phyloP scores from a whole-genome alignment of 331 rosid genomes.

The Prunus yedoensis region DNA sequence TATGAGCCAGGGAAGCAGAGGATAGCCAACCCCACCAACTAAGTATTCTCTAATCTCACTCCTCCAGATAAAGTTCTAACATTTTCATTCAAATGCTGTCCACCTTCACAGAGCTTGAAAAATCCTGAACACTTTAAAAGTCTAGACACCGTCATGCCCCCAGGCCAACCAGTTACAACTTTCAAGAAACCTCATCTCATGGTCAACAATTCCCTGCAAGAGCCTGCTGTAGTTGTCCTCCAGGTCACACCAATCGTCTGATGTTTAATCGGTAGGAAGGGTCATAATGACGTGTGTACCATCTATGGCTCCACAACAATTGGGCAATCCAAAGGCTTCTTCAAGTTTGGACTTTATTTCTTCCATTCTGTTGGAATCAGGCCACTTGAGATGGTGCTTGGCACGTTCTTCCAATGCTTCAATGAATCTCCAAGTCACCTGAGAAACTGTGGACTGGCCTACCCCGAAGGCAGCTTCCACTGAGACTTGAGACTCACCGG shows the following conservation, averaged over 20 bases:
- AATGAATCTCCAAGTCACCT: constrained; percentile 95
- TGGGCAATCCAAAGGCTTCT: constrained; percentile 59
- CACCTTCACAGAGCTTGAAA: constrained; percentile 62
- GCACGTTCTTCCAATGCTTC: constrained; percentile 90
- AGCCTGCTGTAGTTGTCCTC: constrained; percentile 93
- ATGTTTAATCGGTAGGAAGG: constrained; percentile 83
- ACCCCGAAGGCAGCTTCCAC: constrained; percentile 97
- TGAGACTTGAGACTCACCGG: constrained; percentile 96
- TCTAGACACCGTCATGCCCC: constrained; percentile 78
- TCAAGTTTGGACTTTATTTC: constrained; percentile 69
- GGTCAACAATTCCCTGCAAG: constrained; percentile 92
- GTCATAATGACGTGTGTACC: constrained; percentile 93
- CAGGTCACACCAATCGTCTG: constrained; percentile 88
- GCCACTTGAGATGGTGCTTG: constrained; percentile 81
- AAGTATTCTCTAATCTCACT: constrained; percentile 68
- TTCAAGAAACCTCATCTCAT: constrained; percentile 86
- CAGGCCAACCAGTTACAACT: constrained; percentile 87
- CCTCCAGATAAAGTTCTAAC: constrained; percentile 45
- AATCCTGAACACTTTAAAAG: constrained; percentile 75
- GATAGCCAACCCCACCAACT: constrained; percentile 73
- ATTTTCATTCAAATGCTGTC: constrained; percentile 73
- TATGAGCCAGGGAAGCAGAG: constrained; percentile 92
- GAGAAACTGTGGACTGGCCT: constrained; percentile 98
- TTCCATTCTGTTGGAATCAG: constrained; percentile 54
- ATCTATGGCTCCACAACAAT: constrained; percentile 90